Percentiles rank a stretch among this genome's conserved stretches.
phyloP scores from a whole-genome alignment of 177 flowering plant species.

The Tripterygium wilfordii region DNA sequence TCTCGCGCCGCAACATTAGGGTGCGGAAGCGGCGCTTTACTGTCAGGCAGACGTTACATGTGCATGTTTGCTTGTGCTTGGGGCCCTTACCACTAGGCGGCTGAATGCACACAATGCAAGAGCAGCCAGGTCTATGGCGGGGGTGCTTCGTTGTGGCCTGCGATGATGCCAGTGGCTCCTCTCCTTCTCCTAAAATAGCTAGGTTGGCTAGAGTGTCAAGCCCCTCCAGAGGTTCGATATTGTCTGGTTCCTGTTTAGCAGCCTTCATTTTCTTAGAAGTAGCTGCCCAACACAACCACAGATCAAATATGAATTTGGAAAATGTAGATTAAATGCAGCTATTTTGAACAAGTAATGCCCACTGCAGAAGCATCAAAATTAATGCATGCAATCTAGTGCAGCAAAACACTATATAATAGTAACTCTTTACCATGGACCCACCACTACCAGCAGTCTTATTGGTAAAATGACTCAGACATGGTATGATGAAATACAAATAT shows the following conservation, averaged over 20 bases:
- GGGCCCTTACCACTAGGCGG: constrained; percentile 92
- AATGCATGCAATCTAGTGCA: too few relatives aligned
- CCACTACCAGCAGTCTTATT: too few relatives aligned
- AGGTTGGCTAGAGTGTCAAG: constrained; percentile 69
- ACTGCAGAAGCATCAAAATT: too few relatives aligned
- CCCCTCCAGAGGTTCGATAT: constrained; percentile 53
- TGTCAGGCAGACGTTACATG: constrained; percentile 65
- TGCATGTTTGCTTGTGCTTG: constrained; percentile 75
- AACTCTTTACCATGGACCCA: too few relatives aligned
- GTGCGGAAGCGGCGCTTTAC: constrained; percentile 81
- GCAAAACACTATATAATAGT: too few relatives aligned
- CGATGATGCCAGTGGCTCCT: constrained; percentile 28
- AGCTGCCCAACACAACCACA: constrained; percentile 24
- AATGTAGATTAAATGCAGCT: too few relatives aligned
- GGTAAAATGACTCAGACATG: too few relatives aligned
- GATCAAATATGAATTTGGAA: not conserved
- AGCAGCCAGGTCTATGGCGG: constrained; percentile 81
- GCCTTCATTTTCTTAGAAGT: constrained; percentile 41
- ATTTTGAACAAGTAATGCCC: not conserved
- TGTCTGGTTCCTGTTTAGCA: constrained; percentile 33
- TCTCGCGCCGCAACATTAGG: constrained; percentile 61
- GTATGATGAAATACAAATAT: too few relatives aligned
- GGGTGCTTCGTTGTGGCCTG: constrained; percentile 85
- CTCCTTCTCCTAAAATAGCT: constrained; percentile 64
- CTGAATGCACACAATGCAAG: constrained; percentile 96